phyloP scores from a whole-genome alignment of 2,329 filamentous ascomycete species.

The Diaporthe citriasiana region DNA sequence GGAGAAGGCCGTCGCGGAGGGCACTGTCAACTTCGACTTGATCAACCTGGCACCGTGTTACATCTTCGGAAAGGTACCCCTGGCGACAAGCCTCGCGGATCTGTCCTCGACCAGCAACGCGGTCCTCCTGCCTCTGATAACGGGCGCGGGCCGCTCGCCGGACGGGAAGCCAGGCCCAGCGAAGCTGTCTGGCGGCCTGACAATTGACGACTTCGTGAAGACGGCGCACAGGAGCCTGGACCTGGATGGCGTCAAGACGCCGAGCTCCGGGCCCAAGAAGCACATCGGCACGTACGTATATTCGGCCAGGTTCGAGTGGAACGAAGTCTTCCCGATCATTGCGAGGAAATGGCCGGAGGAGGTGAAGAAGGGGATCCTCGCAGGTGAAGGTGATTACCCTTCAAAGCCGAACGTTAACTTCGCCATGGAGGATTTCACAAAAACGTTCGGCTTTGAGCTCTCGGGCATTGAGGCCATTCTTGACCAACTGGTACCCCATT shows the following conservation, averaged over 20 bases:
- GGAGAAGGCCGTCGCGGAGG: constrained; percentile 37
- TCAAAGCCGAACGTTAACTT: constrained; percentile 34
- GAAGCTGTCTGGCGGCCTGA: not conserved
- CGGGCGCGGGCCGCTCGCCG: constrained; percentile 13
- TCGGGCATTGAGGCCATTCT: constrained; percentile 40
- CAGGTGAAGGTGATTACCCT: constrained; percentile 40
- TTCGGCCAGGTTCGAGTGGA: constrained; percentile 34
- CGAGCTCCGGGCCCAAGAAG: constrained; percentile 33
- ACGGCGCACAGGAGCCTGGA: constrained; percentile 39
- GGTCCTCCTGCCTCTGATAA: constrained; percentile 27
- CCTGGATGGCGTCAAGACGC: constrained; percentile 34
- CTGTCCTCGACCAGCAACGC: constrained; percentile 38
- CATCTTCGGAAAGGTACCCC: constrained; percentile 38
- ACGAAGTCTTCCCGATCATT: constrained; percentile 35
- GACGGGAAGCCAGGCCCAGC: constrained; percentile 13
- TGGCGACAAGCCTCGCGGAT: constrained; percentile 35
- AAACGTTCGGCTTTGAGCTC: constrained; percentile 37
- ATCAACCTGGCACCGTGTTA: constrained; percentile 41
- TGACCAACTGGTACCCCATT: constrained; percentile 35
- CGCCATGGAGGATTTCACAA: constrained; percentile 13
- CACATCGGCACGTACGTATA: constrained; percentile 34
- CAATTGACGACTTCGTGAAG: constrained; percentile 35
- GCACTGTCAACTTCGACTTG: constrained; percentile 40
- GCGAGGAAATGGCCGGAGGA: constrained; percentile 40
- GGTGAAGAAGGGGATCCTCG: constrained; percentile 39